Evolutionary conservation across 352 stramenopile genomes (phyloP), one percentile per base, ranked within the genome.

Genomic region (Pythium pyrilobum): DNA sequence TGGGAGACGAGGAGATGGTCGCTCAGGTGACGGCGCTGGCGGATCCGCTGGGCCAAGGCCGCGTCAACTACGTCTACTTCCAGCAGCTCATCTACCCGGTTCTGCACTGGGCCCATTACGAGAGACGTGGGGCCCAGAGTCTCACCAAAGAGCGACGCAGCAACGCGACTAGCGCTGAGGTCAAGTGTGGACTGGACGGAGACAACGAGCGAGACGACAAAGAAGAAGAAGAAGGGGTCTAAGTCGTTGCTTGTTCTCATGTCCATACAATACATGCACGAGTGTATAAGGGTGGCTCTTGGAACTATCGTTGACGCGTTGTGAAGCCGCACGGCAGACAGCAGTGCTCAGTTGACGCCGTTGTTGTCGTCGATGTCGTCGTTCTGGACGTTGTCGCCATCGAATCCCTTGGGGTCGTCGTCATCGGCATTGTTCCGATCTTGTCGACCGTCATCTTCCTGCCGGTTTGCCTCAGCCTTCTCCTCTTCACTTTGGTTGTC

Each of bases 31-130:
- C 56, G 20, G 72, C 54, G 2, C 36, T 84, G 16, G 75, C 67
- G 0, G 75, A 89, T 40, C 60, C 67, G 3, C 66, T 68, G n/a
- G 62, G 66, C 12, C 70, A 62, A 10, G 75, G 75, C 10, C 74
- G 78, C 37, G 78, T 87, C 34, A 84, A 84, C 61, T 85, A 83
- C 38, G 54, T 64, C 25, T 65, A 60, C 50, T 85, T 85, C 29
- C 64, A 83, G 41, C 74, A 87, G 42, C 55, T 80, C 5, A 46
- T 83, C 47, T 73, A 73, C 32, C 75, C 75, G 7, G 39, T 80
- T 18, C 38, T 81, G 11, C 54, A 70, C 5, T 62, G 62, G 51
- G 38, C 84, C 5, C 42, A 59, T 24, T 68, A 85, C 42, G 62
- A 69, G 6, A 34, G 57, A 20, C 42, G 49, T n/a, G 34, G 61